Base-by-base conservation (phyloP, 2,329 filamentous ascomycete genomes). In the Neonectria magnoliae region DNA sequence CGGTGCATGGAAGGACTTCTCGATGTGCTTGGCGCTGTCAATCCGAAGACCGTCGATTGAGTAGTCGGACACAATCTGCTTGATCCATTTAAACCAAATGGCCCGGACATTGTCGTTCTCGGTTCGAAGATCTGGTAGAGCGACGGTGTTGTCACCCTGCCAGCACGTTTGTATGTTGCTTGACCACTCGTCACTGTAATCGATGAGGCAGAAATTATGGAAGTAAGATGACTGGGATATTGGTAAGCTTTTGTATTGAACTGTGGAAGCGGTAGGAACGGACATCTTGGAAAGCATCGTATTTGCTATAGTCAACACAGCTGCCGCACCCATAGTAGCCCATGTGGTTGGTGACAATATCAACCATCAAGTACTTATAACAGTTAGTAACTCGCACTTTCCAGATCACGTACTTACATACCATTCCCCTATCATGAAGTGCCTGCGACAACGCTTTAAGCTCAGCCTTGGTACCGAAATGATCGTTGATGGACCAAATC, bases 91-190 rank as follows among this genome's bases (percentile, higher is more conserved):
- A 58, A 87, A 80, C 74, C 86, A 87, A 3, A 86, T 78, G 16
- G 75, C 74, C 27, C 83, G 81, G 10, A 91, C 84, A 1, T 76
- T 75, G 0, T 77, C 57, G 31, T 81, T 79, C 45, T 85, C 82
- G 0, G 90, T 92, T 60, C 87, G 79, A 13, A 92, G 75, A 68
- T 92, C 90, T 0, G 89, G 88, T 1, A 92, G 84, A 0, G 69
- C 60, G 33, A 68, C 50, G 8, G 45, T 65, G 44, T 78, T 68
- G 48, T 68, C 65, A 1, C 65, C 65, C 25, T 64, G 55, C 65
- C 65, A 68, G 36, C 65, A 68, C 10, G 59, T 65, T 48, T 65
- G 65, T 14, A 65, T n/a, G 27, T 62, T 64, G 52, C 20, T 60
- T 2, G 65, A 65, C 22, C 50, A 62, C 22, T 68, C 58, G 27